phyloP scores from a whole-genome alignment of 2,329 filamentous ascomycete genomes.

The Aspergillus niger region DNA sequence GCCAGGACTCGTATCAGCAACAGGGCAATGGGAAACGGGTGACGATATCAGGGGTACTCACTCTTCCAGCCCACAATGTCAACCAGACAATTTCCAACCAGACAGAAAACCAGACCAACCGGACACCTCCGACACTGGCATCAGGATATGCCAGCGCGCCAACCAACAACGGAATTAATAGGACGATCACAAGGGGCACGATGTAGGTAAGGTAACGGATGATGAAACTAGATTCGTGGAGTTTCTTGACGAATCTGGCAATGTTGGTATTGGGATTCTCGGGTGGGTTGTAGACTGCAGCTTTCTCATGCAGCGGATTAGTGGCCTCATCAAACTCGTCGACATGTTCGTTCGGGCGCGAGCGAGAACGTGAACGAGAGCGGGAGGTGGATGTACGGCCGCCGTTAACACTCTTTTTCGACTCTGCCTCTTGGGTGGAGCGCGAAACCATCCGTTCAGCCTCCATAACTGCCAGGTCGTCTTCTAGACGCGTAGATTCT shows the following conservation, averaged over 20 bases:
- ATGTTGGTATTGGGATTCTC: constrained; percentile 63
- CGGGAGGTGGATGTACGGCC: constrained; percentile 52
- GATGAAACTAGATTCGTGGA: constrained; percentile 66
- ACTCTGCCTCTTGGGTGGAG: constrained; percentile 34
- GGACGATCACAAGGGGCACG: constrained; percentile 62
- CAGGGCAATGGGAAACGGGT: neutral
- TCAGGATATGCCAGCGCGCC: constrained; percentile 62
- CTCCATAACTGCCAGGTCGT: constrained; percentile 66
- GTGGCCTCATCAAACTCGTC: constrained; percentile 70
- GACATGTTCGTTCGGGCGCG: constrained; percentile 57
- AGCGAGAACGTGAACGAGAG: constrained; percentile 57
- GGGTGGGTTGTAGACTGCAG: constrained; percentile 65
- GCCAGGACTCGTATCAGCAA: neutral
- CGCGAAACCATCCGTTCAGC: constrained; percentile 62
- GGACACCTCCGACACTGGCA: constrained; percentile 71
- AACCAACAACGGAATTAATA: constrained; percentile 69
- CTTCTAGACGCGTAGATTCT: constrained; percentile 62
- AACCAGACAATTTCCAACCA: constrained; percentile 95
- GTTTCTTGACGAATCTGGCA: constrained; percentile 64
- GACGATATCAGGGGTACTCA: constrained; percentile 30
- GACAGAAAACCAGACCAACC: constrained; percentile 87
- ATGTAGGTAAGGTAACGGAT: constrained; percentile 74
- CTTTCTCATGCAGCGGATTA: constrained; percentile 68
- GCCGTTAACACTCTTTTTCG: constrained; percentile 33
- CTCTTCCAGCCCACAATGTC: constrained; percentile 76